phyloP scores from a whole-genome alignment of 768 basidiomycete species.

The Kondoa subrosea region DNA sequence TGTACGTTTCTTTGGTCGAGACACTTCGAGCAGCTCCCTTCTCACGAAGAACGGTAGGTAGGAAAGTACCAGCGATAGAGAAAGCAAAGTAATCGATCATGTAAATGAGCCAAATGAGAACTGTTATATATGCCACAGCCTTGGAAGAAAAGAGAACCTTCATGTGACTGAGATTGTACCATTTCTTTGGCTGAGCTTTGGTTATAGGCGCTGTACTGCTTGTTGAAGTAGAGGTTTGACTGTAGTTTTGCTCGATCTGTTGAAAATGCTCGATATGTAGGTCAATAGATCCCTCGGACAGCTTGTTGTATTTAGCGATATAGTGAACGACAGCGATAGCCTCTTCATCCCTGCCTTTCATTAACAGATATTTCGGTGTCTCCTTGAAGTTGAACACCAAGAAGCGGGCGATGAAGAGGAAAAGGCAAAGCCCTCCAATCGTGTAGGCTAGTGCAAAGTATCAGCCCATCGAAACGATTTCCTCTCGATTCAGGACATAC shows the following conservation, averaged over 20 bases:
- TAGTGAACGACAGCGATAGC: constrained; percentile 33
- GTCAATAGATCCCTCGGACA: constrained; percentile 30
- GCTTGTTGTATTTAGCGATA: constrained; percentile 34
- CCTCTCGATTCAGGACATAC: neutral
- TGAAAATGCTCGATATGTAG: constrained; percentile 33
- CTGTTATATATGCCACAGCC: neutral
- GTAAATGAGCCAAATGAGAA: neutral
- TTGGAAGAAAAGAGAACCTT: constrained; percentile 32
- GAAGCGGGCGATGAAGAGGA: constrained; percentile 33
- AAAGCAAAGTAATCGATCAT: constrained; percentile 17
- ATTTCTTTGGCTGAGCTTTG: constrained; percentile 14
- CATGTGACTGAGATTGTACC: constrained; percentile 28
- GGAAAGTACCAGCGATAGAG: constrained; percentile 31
- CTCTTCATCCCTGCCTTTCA: constrained; percentile 32
- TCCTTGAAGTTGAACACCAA: constrained; percentile 34
- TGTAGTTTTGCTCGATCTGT: constrained; percentile 13
- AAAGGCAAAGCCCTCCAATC: constrained; percentile 31
- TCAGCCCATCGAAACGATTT: neutral
- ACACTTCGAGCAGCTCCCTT: constrained; percentile 28
- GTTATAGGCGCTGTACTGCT: constrained; percentile 19
- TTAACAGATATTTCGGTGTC: constrained; percentile 35
- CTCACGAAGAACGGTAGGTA: constrained; percentile 32
- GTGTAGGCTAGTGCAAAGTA: constrained; percentile 21
- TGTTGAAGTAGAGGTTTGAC: constrained; percentile 9
- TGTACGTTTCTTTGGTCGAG: constrained; percentile 32